These are phyloP conservation scores for Acanthamoeba healyi DNA, from an alignment of 208 protist genomes.

Conservation along the genomic window DNA sequence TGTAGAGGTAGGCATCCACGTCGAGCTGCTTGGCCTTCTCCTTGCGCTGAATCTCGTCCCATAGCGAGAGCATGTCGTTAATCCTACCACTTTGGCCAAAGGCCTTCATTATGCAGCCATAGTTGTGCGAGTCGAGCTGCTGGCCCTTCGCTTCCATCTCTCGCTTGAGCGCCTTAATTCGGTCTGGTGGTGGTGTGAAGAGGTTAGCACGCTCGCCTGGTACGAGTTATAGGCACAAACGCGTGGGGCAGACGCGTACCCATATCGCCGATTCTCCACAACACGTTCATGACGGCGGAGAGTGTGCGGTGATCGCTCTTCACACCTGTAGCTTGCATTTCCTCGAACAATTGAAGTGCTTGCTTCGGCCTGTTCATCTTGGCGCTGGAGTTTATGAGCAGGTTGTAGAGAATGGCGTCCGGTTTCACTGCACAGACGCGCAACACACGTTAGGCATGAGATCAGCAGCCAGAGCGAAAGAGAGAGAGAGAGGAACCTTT, in stretches of 20 bases:
- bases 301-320: background rate
- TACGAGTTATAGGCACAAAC: too few relatives aligned
- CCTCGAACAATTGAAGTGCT: background rate
- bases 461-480: background rate
- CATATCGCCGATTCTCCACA: background rate
- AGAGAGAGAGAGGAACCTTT: background rate
- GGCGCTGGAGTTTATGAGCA: background rate
- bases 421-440: constrained; percentile 20
- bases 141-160: background rate
- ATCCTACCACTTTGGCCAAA: background rate
- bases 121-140: background rate
- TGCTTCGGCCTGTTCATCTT: background rate
- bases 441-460: background rate
- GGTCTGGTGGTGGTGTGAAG: background rate
- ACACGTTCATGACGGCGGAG: constrained; percentile 12
- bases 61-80: background rate
- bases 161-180: background rate
- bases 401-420: constrained; percentile 8
- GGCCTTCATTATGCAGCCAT: constrained; percentile 1
- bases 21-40: background rate
- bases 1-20: constrained; percentile 15
- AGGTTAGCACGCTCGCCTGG: too few relatives aligned
- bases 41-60: background rate
- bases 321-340: background rate
- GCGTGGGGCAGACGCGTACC: too few relatives aligned